A percentile compares a stretch with the other conserved stretches of the same genome.
phyloP scores from a whole-genome alignment of 441 rosid species.

The Sinapis alba region DNA sequence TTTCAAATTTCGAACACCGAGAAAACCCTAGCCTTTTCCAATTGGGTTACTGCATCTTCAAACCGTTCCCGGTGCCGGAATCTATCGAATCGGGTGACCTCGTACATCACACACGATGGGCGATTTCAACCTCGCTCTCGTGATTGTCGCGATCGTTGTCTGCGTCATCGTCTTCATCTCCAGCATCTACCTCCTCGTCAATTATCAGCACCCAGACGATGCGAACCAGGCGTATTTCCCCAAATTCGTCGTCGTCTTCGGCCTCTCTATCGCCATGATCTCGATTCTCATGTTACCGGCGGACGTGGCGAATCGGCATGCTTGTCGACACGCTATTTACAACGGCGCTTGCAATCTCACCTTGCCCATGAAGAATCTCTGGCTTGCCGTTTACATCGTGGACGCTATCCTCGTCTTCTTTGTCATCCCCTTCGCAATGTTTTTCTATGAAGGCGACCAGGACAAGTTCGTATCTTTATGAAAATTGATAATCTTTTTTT shows the following conservation, averaged over 20 bases:
- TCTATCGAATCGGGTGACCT: slow-evolving; percentile 33
- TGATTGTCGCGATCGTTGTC: slow-evolving; percentile 90
- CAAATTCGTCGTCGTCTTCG: slow-evolving; percentile 91
- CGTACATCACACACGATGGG: slow-evolving; percentile 66
- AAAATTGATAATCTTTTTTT: too few species aligned
- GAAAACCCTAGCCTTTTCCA: slow-evolving; percentile 33
- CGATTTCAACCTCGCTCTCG: slow-evolving; percentile 98
- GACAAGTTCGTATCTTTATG: slow-evolving; percentile 70
- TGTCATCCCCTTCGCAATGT: slow-evolving; percentile 96
- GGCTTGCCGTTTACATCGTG: slow-evolving; percentile 85
- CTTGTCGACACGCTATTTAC: slow-evolving; percentile 85
- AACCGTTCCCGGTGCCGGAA: slow-evolving; percentile 14
- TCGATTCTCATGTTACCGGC: slow-evolving; percentile 98
- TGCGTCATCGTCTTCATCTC: slow-evolving; percentile 83
- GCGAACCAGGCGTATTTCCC: slow-evolving; percentile 99
- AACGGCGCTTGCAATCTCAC: slow-evolving; percentile 95
- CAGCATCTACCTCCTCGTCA: slow-evolving; percentile 94
- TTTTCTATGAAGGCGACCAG: slow-evolving; percentile 98
- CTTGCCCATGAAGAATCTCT: slow-evolving; percentile 97
- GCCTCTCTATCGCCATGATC: slow-evolving; percentile 81
- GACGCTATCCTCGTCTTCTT: slow-evolving; percentile 95
- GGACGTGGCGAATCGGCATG: slow-evolving; percentile 98
- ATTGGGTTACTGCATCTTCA: slow-evolving; percentile 6
- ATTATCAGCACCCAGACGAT: slow-evolving; percentile 98
- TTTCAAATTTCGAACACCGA: slow-evolving; percentile 10